Evolutionary conservation across 768 basidiomycete species (phyloP), one percentile per base, ranked within the genome.

Genomic region (Collybia nuda): DNA sequence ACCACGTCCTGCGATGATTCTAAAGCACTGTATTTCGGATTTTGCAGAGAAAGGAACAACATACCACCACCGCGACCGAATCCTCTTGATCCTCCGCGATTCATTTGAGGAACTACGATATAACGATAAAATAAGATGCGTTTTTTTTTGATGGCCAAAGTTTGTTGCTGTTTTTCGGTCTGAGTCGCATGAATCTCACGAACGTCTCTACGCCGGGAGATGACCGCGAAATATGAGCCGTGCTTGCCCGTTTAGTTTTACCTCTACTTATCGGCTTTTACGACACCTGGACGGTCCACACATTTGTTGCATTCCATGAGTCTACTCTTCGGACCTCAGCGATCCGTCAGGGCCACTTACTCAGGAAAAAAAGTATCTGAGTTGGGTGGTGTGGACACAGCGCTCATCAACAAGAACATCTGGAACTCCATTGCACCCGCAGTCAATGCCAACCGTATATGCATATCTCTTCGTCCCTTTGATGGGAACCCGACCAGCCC

Each of bases 41-140:
- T 8, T 40, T 23, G 14, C 18, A 40, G 35, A 48, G 39, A 50
- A 40, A 44, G 40, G 14, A 15, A 18, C 2, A 36, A 38, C 65
- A 48, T 54, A 75, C 80, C 74, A 65, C 80, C 77, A 40, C 84
- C 75, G 61, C 86, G 73, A 52, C 76, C 67, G 61, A 74, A 79
- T 53, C 81, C 81, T 73, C 84, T 70, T 52, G 61, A 52, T 47
- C 74, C 69, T 53, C 84, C 81, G 54, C 85, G 75, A 66, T 62
- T 77, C 79, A 83, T 82, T 61, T 51, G 24, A 15, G 42, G 6
- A 32, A 6, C 12, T 32, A 11, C 12, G 32, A 11, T 11, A 43
- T 22, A 42, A 36, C 50, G 44, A 29, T 23, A 26, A 17, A 11
- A 19, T 19, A 44, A 28, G 23, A 14, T 5, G 6, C 11, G 12